Evolutionary conservation across 768 basidiomycete species (phyloP).

Genomic region (Russula sp.): DNA sequence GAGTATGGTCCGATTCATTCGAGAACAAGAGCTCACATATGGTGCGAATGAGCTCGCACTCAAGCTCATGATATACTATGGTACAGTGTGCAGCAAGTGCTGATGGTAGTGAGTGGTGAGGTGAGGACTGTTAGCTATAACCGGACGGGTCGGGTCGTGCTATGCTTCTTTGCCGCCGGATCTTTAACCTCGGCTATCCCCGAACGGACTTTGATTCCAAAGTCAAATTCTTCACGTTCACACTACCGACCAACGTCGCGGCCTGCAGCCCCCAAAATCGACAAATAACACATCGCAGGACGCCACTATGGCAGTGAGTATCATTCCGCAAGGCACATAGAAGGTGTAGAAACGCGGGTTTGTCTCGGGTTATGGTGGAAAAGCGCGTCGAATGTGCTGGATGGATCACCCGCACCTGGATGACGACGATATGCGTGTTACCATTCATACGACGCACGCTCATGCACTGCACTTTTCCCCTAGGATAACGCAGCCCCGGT

Average conservation of each 20-base stretch:
- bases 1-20: neutral
- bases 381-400: constrained; percentile 25
- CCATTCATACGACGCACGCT: constrained; percentile 18
- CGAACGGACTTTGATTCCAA: constrained; percentile 33
- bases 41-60: constrained; percentile 53
- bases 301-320: constrained; percentile 26
- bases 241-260: constrained; percentile 2
- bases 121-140: neutral
- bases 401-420: constrained; percentile 28
- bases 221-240: constrained; percentile 4
- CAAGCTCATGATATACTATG: constrained; percentile 27
- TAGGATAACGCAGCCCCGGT: constrained; percentile 80
- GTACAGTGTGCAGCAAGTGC: neutral
- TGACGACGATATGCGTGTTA: constrained; percentile 23
- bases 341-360: neutral
- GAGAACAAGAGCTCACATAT: constrained; percentile 37
- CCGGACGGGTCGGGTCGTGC: too few species aligned
- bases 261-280: constrained; percentile 24
- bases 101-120: neutral
- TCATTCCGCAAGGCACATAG: neutral
- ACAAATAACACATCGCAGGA: constrained; percentile 13
- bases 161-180: neutral
- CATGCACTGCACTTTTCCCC: constrained; percentile 24
- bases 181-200: constrained; percentile 32
- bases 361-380: neutral